Conservation (phyloP, 2,329 filamentous ascomycete genomes). For the Monosporascus ibericus region DNA sequence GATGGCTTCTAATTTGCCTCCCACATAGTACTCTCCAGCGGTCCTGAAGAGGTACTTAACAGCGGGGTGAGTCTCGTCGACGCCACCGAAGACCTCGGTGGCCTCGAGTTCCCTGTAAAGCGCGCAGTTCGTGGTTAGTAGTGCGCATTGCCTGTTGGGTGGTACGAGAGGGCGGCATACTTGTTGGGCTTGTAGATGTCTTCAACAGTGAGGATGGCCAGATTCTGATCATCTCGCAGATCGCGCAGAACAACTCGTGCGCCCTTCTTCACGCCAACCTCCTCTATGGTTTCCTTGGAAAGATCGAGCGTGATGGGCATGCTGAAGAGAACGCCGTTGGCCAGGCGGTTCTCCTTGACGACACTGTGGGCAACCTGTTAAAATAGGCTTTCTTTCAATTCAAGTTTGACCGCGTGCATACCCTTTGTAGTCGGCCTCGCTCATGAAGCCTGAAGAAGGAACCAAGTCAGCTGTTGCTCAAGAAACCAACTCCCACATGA, state of each 20-base stretch:
- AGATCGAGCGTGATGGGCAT: conserved; percentile 97
- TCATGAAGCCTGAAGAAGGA: conserved; percentile 77
- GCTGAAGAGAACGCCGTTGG: conserved; percentile 83
- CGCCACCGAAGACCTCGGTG: conserved; percentile 87
- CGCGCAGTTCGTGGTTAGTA: conserved; percentile 9
- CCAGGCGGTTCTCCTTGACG: conserved; percentile 79
- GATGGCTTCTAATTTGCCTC: conserved; percentile 92
- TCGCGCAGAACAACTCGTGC: conserved; percentile 84
- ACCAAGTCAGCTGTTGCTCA: conserved; percentile 17
- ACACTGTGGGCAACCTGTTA: conserved; percentile 50
- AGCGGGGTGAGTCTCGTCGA: conserved; percentile 85
- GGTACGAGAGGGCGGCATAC: conserved; percentile 43
- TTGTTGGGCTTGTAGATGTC: conserved; percentile 96
- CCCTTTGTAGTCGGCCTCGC: conserved; percentile 93
- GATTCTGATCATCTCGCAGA: conserved; percentile 90
- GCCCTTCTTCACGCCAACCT: conserved; percentile 70
- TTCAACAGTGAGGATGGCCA: conserved; percentile 92
- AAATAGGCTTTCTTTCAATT: neutral
- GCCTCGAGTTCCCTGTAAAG: conserved; percentile 71
- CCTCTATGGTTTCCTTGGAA: conserved; percentile 66
- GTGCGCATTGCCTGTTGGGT: conserved; percentile 51
- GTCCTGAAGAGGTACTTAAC: conserved; percentile 82
- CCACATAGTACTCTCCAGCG: conserved; percentile 83
- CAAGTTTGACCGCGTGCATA: conserved; percentile 30
- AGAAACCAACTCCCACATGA: neutral